Percentiles rank a stretch among this genome's conserved stretches.
phyloP scores from a whole-genome alignment of 2,329 filamentous ascomycete species.

The Penicillium sp. region DNA sequence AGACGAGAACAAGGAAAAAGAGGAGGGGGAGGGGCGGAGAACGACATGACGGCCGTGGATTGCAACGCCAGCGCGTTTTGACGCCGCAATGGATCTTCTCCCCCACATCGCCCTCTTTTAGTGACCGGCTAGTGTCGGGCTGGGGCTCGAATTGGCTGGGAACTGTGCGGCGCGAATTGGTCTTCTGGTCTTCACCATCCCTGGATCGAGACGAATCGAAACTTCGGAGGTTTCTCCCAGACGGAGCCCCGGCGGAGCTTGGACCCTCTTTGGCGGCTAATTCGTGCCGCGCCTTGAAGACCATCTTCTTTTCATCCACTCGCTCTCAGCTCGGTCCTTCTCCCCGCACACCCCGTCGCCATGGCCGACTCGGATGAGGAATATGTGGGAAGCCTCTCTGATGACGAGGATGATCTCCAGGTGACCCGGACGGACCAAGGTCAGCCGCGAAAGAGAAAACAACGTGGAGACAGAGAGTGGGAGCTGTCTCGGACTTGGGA shows the following conservation, averaged over 20 bases:
- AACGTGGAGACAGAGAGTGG: conserved; percentile 45
- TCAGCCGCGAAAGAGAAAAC: conserved; percentile 42
- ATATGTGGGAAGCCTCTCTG: conserved; percentile 53
- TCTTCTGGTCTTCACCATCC: background rate
- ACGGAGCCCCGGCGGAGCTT: conserved; percentile 37
- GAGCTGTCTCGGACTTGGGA: conserved; percentile 61
- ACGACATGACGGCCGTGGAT: conserved; percentile 29
- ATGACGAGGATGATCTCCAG: conserved; percentile 45
- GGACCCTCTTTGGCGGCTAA: conserved; percentile 23
- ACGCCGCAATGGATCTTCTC: conserved; percentile 36
- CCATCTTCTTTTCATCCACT: conserved; percentile 9
- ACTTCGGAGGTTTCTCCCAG: conserved; percentile 3
- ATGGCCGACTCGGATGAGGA: conserved; percentile 56
- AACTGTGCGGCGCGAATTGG: background rate
- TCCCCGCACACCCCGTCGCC: background rate
- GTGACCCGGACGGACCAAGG: conserved; percentile 20
- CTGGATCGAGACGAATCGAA: conserved; percentile 3
- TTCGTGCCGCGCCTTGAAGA: conserved; percentile 6
- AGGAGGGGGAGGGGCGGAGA: conserved; percentile 33
- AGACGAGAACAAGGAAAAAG: conserved; percentile 25
- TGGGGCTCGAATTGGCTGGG: conserved; percentile 10
- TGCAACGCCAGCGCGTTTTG: conserved; percentile 31
- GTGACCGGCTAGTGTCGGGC: conserved; percentile 26
- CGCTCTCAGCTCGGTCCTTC: conserved; percentile 22
- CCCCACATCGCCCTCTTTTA: conserved; percentile 36